Conservation (phyloP, 495 filamentous ascomycete species). For the Penicillium cosmopolitanum region DNA sequence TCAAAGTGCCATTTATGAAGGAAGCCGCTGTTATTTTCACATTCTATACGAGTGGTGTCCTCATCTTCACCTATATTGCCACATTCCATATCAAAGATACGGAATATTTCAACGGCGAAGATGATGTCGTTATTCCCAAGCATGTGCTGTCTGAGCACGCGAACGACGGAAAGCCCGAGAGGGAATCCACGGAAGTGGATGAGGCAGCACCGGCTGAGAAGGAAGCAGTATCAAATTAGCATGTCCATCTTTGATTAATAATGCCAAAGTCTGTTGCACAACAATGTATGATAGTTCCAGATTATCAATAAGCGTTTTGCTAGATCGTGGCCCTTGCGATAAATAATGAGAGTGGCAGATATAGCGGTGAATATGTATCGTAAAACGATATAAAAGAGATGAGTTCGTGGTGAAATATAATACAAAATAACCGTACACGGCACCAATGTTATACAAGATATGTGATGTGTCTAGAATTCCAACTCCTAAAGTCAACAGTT, state of each 20-base stretch:
- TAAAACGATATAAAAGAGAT: slow-evolving; percentile 10
- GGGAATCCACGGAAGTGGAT: not conserved
- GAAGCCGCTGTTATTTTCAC: not conserved
- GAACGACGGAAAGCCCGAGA: not conserved
- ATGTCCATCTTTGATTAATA: not conserved
- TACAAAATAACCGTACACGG: slow-evolving; percentile 25
- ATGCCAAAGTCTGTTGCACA: not conserved
- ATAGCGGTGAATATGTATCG: not conserved
- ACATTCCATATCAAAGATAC: not conserved
- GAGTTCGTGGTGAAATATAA: slow-evolving; percentile 16
- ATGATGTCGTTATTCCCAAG: not conserved
- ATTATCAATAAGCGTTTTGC: no score
- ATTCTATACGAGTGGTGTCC: not conserved
- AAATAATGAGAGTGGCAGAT: no score
- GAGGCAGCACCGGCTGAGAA: not conserved
- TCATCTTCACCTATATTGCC: not conserved
- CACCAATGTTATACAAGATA: slow-evolving; percentile 15
- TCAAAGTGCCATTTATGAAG: not conserved
- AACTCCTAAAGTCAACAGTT: slow-evolving; percentile 8
- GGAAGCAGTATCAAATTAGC: not conserved
- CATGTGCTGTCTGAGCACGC: not conserved
- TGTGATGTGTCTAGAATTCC: slow-evolving; percentile 1
- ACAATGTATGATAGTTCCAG: no score
- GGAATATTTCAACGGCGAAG: not conserved
- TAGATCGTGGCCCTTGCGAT: no score